These are phyloP conservation scores for Oleoguttula mirabilis DNA, from an alignment of 495 filamentous ascomycete species.

Conservation along the genomic window DNA sequence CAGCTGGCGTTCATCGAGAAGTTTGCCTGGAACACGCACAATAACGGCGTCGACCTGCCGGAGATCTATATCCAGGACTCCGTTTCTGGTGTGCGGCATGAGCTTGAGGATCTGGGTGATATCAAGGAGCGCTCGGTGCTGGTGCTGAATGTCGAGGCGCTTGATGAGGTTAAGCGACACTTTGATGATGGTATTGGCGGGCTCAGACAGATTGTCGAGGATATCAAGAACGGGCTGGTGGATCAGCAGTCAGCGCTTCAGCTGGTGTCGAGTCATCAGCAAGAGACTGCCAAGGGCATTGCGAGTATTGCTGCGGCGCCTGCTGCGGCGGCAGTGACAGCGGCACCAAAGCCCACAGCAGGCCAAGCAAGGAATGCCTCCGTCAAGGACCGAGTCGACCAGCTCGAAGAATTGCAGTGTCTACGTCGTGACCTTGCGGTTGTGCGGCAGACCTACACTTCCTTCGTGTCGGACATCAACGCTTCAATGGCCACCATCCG, in stretches of 20 bases:
- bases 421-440: conserved; percentile 86
- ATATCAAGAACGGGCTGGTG: conserved; percentile 64
- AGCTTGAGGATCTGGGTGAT: conserved; percentile 87
- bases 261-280: conserved; percentile 80
- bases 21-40: conserved; percentile 95
- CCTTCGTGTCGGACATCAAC: conserved; percentile 77
- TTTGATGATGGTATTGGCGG: conserved; percentile 86
- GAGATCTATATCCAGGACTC: conserved; percentile 98
- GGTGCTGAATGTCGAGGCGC: conserved; percentile 82
- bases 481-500: conserved; percentile 74
- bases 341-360: conserved; percentile 15
- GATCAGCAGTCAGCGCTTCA: conserved; percentile 70
- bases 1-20: conserved; percentile 99
- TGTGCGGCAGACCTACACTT: conserved; percentile 82
- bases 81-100: conserved; percentile 85
- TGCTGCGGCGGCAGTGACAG: conserved; percentile 21
- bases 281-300: conserved; percentile 83
- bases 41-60: conserved; percentile 81
- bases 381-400: conserved; percentile 34
- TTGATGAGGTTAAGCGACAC: conserved; percentile 93
- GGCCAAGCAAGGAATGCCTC: conserved; percentile 9
- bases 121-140: conserved; percentile 91
- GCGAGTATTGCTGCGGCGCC: conserved; percentile 65
- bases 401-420: conserved; percentile 64
- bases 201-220: conserved; percentile 65